Base-by-base conservation (phyloP, 2,329 filamentous ascomycete genomes). In the Claviceps sp. region DNA sequence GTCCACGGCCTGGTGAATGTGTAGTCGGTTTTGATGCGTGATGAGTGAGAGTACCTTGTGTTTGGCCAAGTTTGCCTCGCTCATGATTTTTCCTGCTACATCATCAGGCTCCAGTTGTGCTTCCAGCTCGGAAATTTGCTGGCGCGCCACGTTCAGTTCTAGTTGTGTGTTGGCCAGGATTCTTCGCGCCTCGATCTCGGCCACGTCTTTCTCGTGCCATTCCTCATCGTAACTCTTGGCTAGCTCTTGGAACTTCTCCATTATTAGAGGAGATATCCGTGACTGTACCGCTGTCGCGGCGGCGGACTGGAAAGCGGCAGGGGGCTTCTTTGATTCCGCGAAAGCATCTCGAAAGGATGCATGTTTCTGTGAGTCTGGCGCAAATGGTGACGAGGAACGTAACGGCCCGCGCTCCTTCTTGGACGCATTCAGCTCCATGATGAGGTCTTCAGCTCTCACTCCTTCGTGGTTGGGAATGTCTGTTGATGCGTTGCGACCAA, bases 391-490 rank as follows among this genome's bases (percentile, higher is more conserved):
- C 0, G 89, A 95, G 0, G 89, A 95, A 6, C 86, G 76, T 55
- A 87, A 80, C 13, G 82, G 83, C 5, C 77, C 75, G 51, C 84
- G 79, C 49, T 84, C 78, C 56, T 85, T 81, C 67, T 81, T 75
- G 1, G 76, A 76, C 1, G 81, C 82, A 55, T 95, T 93, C 40
- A 85, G 66, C 54, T 83, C 76, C 62, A 86, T 83, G 59, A 95
- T 89, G 50, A 95, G 74, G 57, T 91, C 85, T 60, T 95, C 87
- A 11, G 89, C 89, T 1, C 87, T 87, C 56, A 95, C 77, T 30
- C 89, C 88, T 52, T 88, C 81, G 50, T 81, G 74, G 64, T 97
- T 98, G 19, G 81, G 76, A 51, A 97, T 84, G 61, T 95, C 84
- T 0, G 89, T 86, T 2, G 84, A 81, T 3, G 90, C 90, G 55